phyloP scores from a whole-genome alignment of 1,284 basidiomycete genomes.

The Limonomyces culmigenus region DNA sequence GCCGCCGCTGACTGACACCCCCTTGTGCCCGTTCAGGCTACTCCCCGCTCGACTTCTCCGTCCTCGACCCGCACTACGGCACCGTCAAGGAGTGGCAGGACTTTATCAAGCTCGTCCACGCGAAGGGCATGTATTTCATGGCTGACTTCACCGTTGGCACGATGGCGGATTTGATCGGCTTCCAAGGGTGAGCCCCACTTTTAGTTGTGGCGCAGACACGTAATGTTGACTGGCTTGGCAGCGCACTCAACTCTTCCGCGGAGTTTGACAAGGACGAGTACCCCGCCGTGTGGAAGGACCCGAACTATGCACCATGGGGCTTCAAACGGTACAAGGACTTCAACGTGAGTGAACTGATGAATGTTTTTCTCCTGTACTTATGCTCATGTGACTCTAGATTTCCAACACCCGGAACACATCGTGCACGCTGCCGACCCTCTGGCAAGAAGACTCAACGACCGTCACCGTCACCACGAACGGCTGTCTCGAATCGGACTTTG shows the following conservation, averaged over 20 bases:
- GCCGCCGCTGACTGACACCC: slow-evolving; percentile 1
- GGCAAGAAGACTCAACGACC: slow-evolving; percentile 54
- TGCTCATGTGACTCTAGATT: slow-evolving; percentile 21
- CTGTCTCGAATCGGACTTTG: slow-evolving; percentile 71
- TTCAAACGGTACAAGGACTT: slow-evolving; percentile 77
- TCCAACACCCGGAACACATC: slow-evolving; percentile 52
- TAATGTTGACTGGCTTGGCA: slow-evolving; percentile 15
- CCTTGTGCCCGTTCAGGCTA: slow-evolving; percentile 42
- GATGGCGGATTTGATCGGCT: slow-evolving; percentile 76
- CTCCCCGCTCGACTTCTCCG: slow-evolving; percentile 78
- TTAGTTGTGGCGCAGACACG: background rate
- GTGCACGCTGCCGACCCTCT: slow-evolving; percentile 65
- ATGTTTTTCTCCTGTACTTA: background rate
- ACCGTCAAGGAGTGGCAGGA: slow-evolving; percentile 62
- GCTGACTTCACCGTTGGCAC: slow-evolving; percentile 86
- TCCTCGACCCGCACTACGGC: slow-evolving; percentile 85
- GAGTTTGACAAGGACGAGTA: slow-evolving; percentile 70
- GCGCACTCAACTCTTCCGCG: slow-evolving; percentile 62
- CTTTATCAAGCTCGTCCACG: slow-evolving; percentile 62
- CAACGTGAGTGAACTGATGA: slow-evolving; percentile 21
- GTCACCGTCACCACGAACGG: slow-evolving; percentile 39
- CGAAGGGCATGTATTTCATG: slow-evolving; percentile 78
- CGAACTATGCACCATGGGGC: slow-evolving; percentile 67
- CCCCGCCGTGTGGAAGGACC: slow-evolving; percentile 58
- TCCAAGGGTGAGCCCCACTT: slow-evolving; percentile 41